Conservation (phyloP, 1,284 basidiomycete genomes). For the Termitomyces sp. region DNA sequence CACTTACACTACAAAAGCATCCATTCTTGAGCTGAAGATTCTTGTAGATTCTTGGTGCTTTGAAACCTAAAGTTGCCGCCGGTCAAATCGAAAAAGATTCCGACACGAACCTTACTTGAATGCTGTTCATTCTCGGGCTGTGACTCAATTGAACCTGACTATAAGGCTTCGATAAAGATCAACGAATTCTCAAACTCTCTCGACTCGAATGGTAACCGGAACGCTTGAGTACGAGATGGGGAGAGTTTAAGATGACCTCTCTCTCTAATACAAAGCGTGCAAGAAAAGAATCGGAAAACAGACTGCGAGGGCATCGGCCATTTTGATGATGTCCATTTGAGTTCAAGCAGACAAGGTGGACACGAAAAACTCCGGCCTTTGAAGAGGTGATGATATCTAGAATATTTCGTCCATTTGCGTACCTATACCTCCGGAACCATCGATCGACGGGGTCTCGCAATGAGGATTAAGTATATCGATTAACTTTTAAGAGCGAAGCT, state of each 20-base stretch:
- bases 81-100: not conserved
- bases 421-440: not conserved
- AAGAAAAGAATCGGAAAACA: not conserved
- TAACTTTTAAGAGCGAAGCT: not conserved
- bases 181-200: no score
- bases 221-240: not conserved
- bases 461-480: not conserved
- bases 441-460: not conserved
- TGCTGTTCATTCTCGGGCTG: not conserved
- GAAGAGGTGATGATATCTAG: not conserved
- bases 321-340: constrained; percentile 2
- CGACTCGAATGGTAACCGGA: no score
- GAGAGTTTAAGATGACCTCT: not conserved
- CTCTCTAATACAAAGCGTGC: not conserved
- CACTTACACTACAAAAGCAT: not conserved
- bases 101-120: not conserved
- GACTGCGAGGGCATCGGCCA: constrained; percentile 7
- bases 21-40: not conserved
- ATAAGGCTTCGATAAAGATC: not conserved
- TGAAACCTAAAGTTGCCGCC: not conserved
- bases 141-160: not conserved
- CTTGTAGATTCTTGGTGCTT: not conserved
- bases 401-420: not conserved
- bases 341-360: not conserved
- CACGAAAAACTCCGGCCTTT: not conserved